Base-by-base conservation (phyloP, 106 monocot genomes). In the Platanthera guangdongensis region DNA sequence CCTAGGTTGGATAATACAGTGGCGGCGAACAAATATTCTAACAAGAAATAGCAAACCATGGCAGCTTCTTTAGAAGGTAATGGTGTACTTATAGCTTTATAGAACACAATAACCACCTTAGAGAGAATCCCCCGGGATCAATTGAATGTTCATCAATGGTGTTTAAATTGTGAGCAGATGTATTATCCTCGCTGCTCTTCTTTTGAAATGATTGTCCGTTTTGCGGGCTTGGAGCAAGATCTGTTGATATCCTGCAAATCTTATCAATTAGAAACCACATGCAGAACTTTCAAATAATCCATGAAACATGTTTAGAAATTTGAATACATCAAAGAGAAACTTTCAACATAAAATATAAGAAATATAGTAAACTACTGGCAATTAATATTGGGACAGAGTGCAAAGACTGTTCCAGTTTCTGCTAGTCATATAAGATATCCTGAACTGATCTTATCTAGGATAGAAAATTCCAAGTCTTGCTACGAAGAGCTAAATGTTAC, bases 221-320 rank as follows among this genome's bases (percentile, higher is more conserved):
- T 70, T 88, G 85, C 50, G 81, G 85, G 64, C 55, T 76, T 52
- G 71, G 46, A 50, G 80, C 54, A 72, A 76, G 55, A 52, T 88
- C 88, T 76, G 82, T 73, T 73, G 88, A 78, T 68, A 88, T 47
- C 76, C 88, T 88, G 85, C 71, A 85, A 79, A 77, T 74, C 60
- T 4, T 21, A 75, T 68, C 75, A 68, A 14, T 73, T 46, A 57
- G 78, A 52, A 68, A 19, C 50, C 30, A 28, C 8, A 1, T 11
- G 48, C 28, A 45, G 63, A 49, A 47, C 22, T 14, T n/a, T 55
- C 55, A 55, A 55, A 55, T 47, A 48, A 48, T 76, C 30, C 50
- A 18, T 12, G 4, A 8, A 63, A 64, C 1, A 57, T 53, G 12
- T 50, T 49, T 46, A 47, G 45, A 72, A 30, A 55, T 52, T 47